Evolutionary conservation across 2,329 filamentous ascomycete species (phyloP), one percentile per base, ranked within the genome.

Genomic region (Curvularia sp.): DNA sequence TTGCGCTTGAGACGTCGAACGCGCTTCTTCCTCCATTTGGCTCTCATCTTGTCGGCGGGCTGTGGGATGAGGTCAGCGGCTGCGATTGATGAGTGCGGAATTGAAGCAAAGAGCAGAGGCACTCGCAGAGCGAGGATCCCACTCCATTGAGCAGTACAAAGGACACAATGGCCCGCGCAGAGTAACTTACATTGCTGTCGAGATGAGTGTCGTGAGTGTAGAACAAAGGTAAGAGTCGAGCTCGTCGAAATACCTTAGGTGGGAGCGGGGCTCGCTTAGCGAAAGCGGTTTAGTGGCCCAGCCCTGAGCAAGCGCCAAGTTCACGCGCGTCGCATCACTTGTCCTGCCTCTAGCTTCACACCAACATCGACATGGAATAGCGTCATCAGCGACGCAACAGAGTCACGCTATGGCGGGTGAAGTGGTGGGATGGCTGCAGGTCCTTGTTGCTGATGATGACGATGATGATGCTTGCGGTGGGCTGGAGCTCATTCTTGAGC

Each of bases 11-110:
- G 92, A 84, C 95, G 90, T 79, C 95, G 88, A 85, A 97, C 93
- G 82, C 95, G 89, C 94, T 99, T 99, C 91, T 99, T 99, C 88
- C 94, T 95, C 95, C 95, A 98, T 88, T 98, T 98, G 81, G 93
- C 93, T 95, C 94, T 89, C 87, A 89, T 89, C 81, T 81, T 83
- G 80, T 79, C 76, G 74, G 76, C 73, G 73, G 69, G 66, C 66
- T 73, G 61, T 67, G 47, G 59, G 64, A 59, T 66, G 62, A 69
- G 59, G 70, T 76, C 60, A 76, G 74, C 53, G 59, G 49, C 53
- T 64, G 61, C 59, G 55, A 36, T 61, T 49, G 52, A 61, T 49
- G 36, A 49, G 38, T 60, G 55, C 48, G 59, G 59, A 55, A 60
- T 59, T 42, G 45, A 47, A 15, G 19, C 57, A 49, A 53, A 46